Percentiles rank a stretch among this genome's conserved stretches.
phyloP scores from a whole-genome alignment of 2,329 filamentous ascomycete species.

The Fusarium compactum region DNA sequence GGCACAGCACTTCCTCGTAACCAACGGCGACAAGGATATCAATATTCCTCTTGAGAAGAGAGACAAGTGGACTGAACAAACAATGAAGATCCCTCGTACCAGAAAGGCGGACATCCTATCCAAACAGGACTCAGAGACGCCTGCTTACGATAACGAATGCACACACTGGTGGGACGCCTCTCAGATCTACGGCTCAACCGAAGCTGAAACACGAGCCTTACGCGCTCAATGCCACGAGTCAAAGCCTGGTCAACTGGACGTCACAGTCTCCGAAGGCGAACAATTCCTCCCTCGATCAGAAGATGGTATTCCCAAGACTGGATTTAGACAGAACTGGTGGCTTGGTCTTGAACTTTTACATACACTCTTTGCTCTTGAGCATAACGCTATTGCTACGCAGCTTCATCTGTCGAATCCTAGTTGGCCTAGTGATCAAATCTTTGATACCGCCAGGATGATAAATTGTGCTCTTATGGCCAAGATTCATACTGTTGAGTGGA shows the following conservation, averaged over 20 bases:
- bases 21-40: slow-evolving; percentile 1
- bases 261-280: neutral
- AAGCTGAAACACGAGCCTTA: slow-evolving; percentile 5
- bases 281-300: slow-evolving; percentile 17
- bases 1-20: slow-evolving; percentile 12
- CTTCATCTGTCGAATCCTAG: slow-evolving; percentile 23
- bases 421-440: slow-evolving; percentile 23
- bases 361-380: slow-evolving; percentile 25
- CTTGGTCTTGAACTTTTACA: slow-evolving; percentile 28
- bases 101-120: neutral
- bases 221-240: slow-evolving; percentile 3
- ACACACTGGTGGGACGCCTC: slow-evolving; percentile 32
- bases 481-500: slow-evolving; percentile 37
- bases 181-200: slow-evolving; percentile 31
- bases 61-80: slow-evolving; percentile 12
- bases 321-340: slow-evolving; percentile 33
- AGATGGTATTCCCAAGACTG: slow-evolving; percentile 26
- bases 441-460: slow-evolving; percentile 12
- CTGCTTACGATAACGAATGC: slow-evolving; percentile 27
- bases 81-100: slow-evolving; percentile 18
- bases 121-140: slow-evolving; percentile 5
- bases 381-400: slow-evolving; percentile 25
- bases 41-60: slow-evolving; percentile 4
- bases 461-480: slow-evolving; percentile 32
- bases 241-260: slow-evolving; percentile 8